phyloP scores from a whole-genome alignment of 176 grass and related monocot genomes.

The bread wheat (Triticum aestivum) region IWGSC_CS_RefSeq_v2.1 NC_057806.1:534909745-534910244 shows the following conservation, averaged over 20 bases:
- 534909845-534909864: background rate
- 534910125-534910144: slow-evolving; percentile 44
- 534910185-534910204: slow-evolving; percentile 49
- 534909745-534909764: background rate
- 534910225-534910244: slow-evolving; percentile 48
- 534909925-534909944: background rate
- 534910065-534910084: slow-evolving; percentile 59
- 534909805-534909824: background rate
- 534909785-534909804: background rate
- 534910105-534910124: slow-evolving; percentile 41
- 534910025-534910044: slow-evolving; percentile 28
- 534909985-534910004: background rate
- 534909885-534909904: background rate
- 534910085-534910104: slow-evolving; percentile 46
- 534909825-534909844: background rate
- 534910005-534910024: slow-evolving; percentile 16
- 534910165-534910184: slow-evolving; percentile 42
- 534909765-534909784: background rate
- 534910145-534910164: slow-evolving; percentile 30
- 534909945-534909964: background rate
- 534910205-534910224: slow-evolving; percentile 50
- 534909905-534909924: background rate
- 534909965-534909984: background rate
- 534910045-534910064: slow-evolving; percentile 61
- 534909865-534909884: background rate